Evolutionary conservation across 208 protist genomes (phyloP).

Genomic region (Trypanosoma mega): DNA sequence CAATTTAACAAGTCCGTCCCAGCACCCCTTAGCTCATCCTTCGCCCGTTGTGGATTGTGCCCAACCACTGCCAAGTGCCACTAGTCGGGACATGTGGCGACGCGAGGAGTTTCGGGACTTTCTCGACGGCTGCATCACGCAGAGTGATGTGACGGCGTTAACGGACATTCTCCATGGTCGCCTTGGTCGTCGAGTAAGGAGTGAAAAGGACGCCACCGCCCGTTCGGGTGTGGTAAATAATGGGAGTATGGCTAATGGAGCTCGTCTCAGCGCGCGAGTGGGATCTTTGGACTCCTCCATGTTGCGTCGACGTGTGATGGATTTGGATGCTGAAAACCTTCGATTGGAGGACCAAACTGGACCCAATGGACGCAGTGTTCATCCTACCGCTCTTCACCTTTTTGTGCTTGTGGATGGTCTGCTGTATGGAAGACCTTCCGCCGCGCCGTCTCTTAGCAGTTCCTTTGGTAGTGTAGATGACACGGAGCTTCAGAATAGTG

Average conservation of each 20-base stretch:
- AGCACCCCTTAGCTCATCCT: not conserved
- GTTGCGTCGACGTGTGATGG: not conserved
- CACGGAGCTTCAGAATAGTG: conserved; percentile 7
- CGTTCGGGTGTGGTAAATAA: not conserved
- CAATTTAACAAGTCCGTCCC: not conserved
- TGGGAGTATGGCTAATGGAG: conserved; percentile 1
- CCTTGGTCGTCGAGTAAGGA: conserved; percentile 5
- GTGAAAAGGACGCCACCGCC: conserved; percentile 11
- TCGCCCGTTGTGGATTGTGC: not conserved
- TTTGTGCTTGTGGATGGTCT: conserved; percentile 22
- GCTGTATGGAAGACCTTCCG: not conserved
- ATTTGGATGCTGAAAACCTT: conserved; percentile 11
- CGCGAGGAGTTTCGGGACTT: conserved; percentile 20
- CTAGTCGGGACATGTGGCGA: conserved; percentile 2
- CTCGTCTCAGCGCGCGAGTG: not conserved
- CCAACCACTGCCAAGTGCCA: not conserved
- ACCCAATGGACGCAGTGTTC: not conserved
- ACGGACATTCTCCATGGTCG: conserved; percentile 5
- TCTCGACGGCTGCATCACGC: conserved; percentile 7
- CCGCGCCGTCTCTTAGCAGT: conserved; percentile 10
- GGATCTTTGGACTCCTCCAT: not conserved
- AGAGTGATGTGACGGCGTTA: conserved; percentile 6
- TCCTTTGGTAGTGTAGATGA: conserved; percentile 20
- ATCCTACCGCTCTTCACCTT: conserved; percentile 12
- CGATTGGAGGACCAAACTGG: too few species aligned